Conservation (phyloP, 148 eudicot species). For the Simmondsia chinensis region DNA sequence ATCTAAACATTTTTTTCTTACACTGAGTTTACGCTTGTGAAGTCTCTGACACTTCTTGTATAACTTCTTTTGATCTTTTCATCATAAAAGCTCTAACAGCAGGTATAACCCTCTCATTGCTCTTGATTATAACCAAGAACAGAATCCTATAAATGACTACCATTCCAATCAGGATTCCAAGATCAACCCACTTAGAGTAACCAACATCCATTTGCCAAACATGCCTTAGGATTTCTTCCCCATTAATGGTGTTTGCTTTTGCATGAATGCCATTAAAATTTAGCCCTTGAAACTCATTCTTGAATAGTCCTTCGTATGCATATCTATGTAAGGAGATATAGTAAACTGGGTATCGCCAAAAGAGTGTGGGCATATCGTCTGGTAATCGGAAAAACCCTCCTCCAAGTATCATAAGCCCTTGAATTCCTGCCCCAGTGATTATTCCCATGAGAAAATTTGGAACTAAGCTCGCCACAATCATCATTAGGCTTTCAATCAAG, state of each 20-base stretch:
- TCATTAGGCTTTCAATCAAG: conserved; percentile 55
- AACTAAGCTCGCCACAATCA: conserved; percentile 47
- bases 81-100: conserved; percentile 1
- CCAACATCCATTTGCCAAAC: conserved; percentile 9
- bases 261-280: conserved; percentile 1
- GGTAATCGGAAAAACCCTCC: conserved; percentile 40
- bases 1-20: no score
- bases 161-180: conserved; percentile 31
- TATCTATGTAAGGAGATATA: conserved; percentile 32
- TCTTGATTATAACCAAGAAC: conserved; percentile 23
- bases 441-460: conserved; percentile 50
- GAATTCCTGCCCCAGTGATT: conserved; percentile 44
- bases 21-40: no score
- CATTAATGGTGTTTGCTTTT: neutral
- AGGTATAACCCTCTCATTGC: conserved; percentile 12
- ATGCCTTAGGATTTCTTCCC: conserved; percentile 1
- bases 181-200: conserved; percentile 43
- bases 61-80: no score
- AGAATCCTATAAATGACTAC: conserved; percentile 21
- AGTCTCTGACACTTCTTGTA: no score
- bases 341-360: conserved; percentile 40
- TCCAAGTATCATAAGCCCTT: conserved; percentile 24
- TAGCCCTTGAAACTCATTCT: conserved; percentile 43
- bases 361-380: conserved; percentile 14
- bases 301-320: conserved; percentile 25